These are phyloP conservation scores for Rugiboletus extremiorientalis DNA, from an alignment of 1,284 basidiomycete species.

Conservation along the genomic window DNA sequence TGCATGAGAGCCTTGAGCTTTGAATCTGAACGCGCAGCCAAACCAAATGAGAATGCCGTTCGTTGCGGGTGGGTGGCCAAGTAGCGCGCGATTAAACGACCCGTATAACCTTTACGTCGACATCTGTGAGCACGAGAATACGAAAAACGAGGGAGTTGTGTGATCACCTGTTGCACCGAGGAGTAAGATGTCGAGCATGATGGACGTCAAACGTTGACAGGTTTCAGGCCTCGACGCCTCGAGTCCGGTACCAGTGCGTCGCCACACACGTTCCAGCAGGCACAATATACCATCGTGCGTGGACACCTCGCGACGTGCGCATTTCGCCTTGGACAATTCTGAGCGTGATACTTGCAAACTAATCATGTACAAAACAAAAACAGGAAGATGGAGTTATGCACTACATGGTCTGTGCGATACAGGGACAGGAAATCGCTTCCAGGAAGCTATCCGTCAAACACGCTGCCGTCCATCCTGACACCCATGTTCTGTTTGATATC, in stretches of 20 bases:
- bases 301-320: slow-evolving; percentile 15
- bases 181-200: slow-evolving; percentile 54
- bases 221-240: slow-evolving; percentile 4
- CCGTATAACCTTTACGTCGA: slow-evolving; percentile 53
- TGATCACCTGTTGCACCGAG: slow-evolving; percentile 57
- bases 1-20: slow-evolving; percentile 51
- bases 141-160: not conserved
- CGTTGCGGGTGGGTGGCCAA: slow-evolving; percentile 59
- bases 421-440: not conserved
- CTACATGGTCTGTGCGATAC: not conserved
- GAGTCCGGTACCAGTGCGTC: not conserved
- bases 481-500: slow-evolving; percentile 79
- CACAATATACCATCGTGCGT: not conserved
- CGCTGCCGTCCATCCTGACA: slow-evolving; percentile 72
- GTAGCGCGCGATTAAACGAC: slow-evolving; percentile 61
- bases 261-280: slow-evolving; percentile 9
- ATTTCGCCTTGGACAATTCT: slow-evolving; percentile 5
- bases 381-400: not conserved
- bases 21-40: slow-evolving; percentile 58
- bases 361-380: not conserved
- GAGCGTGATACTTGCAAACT: not conserved
- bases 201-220: slow-evolving; percentile 15
- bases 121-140: slow-evolving; percentile 5
- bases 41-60: slow-evolving; percentile 55
- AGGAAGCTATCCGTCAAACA: slow-evolving; percentile 43